Percentiles rank a stretch among this genome's conserved stretches.
Evolutionary conservation across 2,329 filamentous ascomycete genomes (phyloP).

Genomic region (Monosporascus sp.): DNA sequence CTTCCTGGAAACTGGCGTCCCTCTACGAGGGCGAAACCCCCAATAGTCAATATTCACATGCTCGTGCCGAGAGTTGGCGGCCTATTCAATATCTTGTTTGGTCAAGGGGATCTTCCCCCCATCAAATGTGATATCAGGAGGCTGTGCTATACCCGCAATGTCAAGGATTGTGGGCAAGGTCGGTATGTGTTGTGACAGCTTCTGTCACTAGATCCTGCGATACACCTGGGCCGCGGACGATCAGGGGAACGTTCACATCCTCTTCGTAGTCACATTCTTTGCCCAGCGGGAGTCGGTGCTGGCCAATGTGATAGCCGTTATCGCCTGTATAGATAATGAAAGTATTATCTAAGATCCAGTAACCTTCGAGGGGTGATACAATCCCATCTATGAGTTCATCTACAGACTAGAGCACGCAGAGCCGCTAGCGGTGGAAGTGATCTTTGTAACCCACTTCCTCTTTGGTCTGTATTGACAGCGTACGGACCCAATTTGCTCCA

Average conservation of each 20-base stretch:
- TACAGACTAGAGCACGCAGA: constrained; percentile 44
- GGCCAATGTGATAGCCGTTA: constrained; percentile 53
- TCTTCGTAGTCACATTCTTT: constrained; percentile 51
- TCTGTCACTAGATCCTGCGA: constrained; percentile 32
- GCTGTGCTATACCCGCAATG: constrained; percentile 28
- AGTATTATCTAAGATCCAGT: constrained; percentile 54
- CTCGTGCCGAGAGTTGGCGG: constrained; percentile 26
- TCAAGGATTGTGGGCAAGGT: constrained; percentile 48
- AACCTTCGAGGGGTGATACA: constrained; percentile 35
- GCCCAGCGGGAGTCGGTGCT: constrained; percentile 50
- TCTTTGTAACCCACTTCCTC: constrained; percentile 39
- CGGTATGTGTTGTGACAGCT: constrained; percentile 46
- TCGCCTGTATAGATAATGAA: constrained; percentile 52
- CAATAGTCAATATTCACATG: constrained; percentile 47
- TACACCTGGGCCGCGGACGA: constrained; percentile 52
- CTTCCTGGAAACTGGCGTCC: constrained; percentile 39
- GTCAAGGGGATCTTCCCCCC: constrained; percentile 17
- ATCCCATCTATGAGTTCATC: constrained; percentile 43
- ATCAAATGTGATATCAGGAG: constrained; percentile 24
- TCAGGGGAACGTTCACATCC: constrained; percentile 52
- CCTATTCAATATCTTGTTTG: constrained; percentile 6
- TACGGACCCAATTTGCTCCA: constrained; percentile 39
- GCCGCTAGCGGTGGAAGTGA: constrained; percentile 42
- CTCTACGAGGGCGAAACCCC: constrained; percentile 28
- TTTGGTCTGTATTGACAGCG: constrained; percentile 33